Percentiles rank a stretch among this genome's conserved stretches.
phyloP scores from a whole-genome alignment of 139 green algal species.

The Zygnema circumcarinatum region DNA sequence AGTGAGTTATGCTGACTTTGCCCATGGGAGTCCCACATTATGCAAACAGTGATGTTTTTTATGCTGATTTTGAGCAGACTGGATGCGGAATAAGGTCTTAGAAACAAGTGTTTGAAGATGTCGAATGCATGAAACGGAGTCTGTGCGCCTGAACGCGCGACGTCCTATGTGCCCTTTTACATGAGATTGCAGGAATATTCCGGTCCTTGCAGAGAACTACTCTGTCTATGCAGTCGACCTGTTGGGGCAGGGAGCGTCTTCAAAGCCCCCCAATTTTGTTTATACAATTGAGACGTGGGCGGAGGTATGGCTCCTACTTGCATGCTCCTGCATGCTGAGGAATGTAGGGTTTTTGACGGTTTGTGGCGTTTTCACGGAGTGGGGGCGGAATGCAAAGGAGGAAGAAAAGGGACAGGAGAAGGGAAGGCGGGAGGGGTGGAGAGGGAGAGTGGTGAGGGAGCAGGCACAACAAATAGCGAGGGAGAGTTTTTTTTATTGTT shows the following conservation, averaged over 20 bases:
- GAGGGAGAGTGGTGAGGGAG: constrained; percentile 1
- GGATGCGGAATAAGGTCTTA: background rate
- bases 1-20: constrained; percentile 16
- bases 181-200: constrained; percentile 75
- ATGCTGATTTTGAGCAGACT: background rate
- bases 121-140: too few species aligned
- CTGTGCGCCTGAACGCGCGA: too few species aligned
- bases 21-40: background rate
- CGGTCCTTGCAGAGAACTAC: constrained; percentile 51
- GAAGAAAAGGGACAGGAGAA: background rate
- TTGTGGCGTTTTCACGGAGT: background rate
- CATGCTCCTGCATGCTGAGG: constrained; percentile 6
- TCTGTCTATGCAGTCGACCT: constrained; percentile 84
- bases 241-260: constrained; percentile 82
- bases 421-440: too few species aligned
- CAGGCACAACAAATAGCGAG: too few species aligned
- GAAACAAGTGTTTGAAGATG: too few species aligned
- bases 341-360: background rate
- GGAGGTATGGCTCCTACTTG: constrained; percentile 44
- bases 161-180: too few species aligned
- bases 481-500: too few species aligned
- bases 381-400: background rate
- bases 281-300: constrained; percentile 66
- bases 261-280: constrained; percentile 76
- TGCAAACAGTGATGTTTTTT: background rate